Conservation (phyloP, 495 filamentous ascomycete genomes). For the Aspergillus mulundensis region DNA sequence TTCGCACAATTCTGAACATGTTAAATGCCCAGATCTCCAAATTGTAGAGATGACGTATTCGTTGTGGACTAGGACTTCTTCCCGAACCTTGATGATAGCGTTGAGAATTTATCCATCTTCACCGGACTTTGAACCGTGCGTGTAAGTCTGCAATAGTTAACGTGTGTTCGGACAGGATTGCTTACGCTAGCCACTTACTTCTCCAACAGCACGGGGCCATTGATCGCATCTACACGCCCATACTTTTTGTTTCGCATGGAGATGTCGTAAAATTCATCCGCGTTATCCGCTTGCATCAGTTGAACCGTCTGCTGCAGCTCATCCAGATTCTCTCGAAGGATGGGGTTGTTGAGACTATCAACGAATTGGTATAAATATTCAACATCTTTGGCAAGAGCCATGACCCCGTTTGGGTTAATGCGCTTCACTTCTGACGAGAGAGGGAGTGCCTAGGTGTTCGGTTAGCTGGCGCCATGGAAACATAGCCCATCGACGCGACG, state of each 20-base stretch:
- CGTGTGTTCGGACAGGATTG: slow-evolving; percentile 4
- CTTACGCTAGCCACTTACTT: slow-evolving; percentile 54
- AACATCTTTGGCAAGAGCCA: slow-evolving; percentile 76
- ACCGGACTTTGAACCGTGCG: slow-evolving; percentile 56
- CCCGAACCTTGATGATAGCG: slow-evolving; percentile 68
- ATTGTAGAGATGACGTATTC: not conserved
- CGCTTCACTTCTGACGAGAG: slow-evolving; percentile 71
- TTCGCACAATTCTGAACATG: not conserved
- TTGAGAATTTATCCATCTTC: slow-evolving; percentile 59
- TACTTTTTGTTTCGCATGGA: slow-evolving; percentile 86
- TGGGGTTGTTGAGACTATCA: slow-evolving; percentile 70
- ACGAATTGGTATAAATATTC: slow-evolving; percentile 81
- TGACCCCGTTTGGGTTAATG: slow-evolving; percentile 84
- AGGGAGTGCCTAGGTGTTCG: slow-evolving; percentile 60
- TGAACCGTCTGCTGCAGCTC: slow-evolving; percentile 87
- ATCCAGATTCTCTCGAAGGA: slow-evolving; percentile 80
- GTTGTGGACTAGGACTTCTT: slow-evolving; percentile 44
- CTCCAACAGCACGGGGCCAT: slow-evolving; percentile 80
- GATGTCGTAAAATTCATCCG: slow-evolving; percentile 92
- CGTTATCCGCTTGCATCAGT: slow-evolving; percentile 81
- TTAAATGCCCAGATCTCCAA: too few relatives aligned
- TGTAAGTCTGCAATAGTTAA: slow-evolving; percentile 59
- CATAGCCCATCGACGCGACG: not conserved
- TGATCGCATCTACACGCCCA: slow-evolving; percentile 82
- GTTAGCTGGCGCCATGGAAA: not conserved